Conservation (phyloP, 768 basidiomycete species). For the Clavaria fumosa region DNA sequence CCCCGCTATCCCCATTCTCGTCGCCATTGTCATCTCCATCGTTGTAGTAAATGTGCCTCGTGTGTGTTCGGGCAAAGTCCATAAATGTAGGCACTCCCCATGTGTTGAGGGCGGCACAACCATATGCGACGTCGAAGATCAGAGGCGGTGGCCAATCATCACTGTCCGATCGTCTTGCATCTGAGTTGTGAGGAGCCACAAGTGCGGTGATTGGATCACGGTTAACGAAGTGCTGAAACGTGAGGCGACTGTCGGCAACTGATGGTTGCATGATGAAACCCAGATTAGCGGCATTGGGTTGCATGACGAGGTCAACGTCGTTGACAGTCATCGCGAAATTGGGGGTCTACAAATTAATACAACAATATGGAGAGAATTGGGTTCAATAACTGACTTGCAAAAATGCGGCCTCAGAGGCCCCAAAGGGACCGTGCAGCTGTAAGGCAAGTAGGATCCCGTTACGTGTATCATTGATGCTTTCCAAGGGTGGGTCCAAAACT, state of each 20-base stretch:
- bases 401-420: conserved; percentile 11
- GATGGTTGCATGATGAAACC: conserved; percentile 6
- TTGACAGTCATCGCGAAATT: conserved; percentile 12
- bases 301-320: conserved; percentile 11
- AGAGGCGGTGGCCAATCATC: conserved; percentile 10
- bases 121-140: conserved; percentile 11
- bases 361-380: conserved; percentile 6
- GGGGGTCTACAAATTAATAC: conserved; percentile 11
- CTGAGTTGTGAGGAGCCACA: conserved; percentile 11
- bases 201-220: not conserved
- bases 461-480: conserved; percentile 11
- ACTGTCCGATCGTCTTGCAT: conserved; percentile 8
- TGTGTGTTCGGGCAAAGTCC: conserved; percentile 7
- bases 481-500: conserved; percentile 12
- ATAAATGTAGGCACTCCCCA: conserved; percentile 11
- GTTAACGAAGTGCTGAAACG: conserved; percentile 8
- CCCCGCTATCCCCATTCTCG: not conserved
- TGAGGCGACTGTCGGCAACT: conserved; percentile 4
- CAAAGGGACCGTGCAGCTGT: conserved; percentile 10
- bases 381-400: conserved; percentile 13
- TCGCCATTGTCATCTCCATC: conserved; percentile 4
- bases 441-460: conserved; percentile 11
- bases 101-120: conserved; percentile 12
- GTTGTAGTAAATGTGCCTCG: conserved; percentile 10
- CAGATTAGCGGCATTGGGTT: conserved; percentile 5